These are phyloP conservation scores for Penicillium sp. DNA, from an alignment of 2,329 filamentous ascomycete genomes.

Conservation along the genomic window DNA sequence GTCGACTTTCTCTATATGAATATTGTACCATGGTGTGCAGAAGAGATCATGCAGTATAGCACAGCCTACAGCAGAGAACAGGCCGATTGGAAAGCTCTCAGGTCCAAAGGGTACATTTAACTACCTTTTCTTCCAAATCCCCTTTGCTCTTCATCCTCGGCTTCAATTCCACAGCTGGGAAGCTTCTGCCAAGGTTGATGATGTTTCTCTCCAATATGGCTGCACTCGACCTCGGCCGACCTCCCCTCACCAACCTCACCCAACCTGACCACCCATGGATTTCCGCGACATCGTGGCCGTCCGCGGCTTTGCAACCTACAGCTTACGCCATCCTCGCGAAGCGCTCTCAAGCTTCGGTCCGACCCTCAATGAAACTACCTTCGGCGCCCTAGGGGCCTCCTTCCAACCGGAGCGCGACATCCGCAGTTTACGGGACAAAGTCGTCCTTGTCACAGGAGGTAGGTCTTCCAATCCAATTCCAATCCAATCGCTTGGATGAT, in stretches of 20 bases:
- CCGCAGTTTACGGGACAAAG: slow-evolving; percentile 48
- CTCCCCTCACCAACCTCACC: neutral
- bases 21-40: too few species aligned
- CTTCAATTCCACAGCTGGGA: too few species aligned
- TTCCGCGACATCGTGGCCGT: slow-evolving; percentile 16
- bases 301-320: slow-evolving; percentile 20
- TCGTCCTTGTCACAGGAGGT: slow-evolving; percentile 56
- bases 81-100: too few species aligned
- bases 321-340: slow-evolving; percentile 33
- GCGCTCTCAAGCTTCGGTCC: slow-evolving; percentile 33
- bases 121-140: too few species aligned
- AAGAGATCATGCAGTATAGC: too few species aligned
- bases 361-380: slow-evolving; percentile 37
- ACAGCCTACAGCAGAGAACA: too few species aligned
- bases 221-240: neutral
- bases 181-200: too few species aligned
- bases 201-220: too few species aligned
- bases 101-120: too few species aligned
- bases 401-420: slow-evolving; percentile 51
- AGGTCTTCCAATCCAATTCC: neutral
- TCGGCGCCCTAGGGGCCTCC: slow-evolving; percentile 34
- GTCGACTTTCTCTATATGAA: too few species aligned
- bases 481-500: neutral
- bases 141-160: too few species aligned
- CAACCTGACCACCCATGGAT: slow-evolving; percentile 10